Conservation (phyloP, 305 asterid genomes). For the Plantago coronopus region DNA sequence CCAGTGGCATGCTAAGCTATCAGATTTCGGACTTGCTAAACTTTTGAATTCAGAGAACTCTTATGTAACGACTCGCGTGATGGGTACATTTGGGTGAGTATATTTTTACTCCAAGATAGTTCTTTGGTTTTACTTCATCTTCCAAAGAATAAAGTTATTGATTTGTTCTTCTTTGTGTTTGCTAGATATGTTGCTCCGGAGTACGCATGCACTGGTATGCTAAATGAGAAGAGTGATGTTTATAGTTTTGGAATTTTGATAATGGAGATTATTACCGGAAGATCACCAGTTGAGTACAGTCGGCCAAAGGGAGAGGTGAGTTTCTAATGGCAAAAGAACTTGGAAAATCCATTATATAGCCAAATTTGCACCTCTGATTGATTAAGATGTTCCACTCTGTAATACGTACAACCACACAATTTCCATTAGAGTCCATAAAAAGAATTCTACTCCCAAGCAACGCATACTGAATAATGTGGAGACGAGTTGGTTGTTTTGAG, state of each 20-base stretch:
- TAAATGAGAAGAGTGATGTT: constrained; percentile 66
- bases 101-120: constrained; percentile 10
- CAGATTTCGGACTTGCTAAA: constrained; percentile 81
- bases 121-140: background rate
- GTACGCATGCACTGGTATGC: constrained; percentile 77
- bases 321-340: constrained; percentile 11
- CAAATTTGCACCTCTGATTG: no score
- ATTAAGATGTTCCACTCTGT: no score
- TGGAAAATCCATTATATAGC: no score
- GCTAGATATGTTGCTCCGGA: constrained; percentile 74
- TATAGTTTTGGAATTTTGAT: constrained; percentile 73
- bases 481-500: no score
- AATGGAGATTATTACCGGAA: constrained; percentile 68
- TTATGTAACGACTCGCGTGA: constrained; percentile 69
- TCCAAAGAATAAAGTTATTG: background rate
- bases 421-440: no score
- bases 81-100: constrained; percentile 79
- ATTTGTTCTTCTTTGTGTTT: constrained; percentile 13
- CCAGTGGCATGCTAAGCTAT: constrained; percentile 70
- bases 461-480: no score
- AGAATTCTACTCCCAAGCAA: no score
- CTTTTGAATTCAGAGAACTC: constrained; percentile 64
- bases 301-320: constrained; percentile 65
- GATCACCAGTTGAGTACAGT: constrained; percentile 65
- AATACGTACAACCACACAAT: no score